Evolutionary conservation across 345 rosid species (phyloP), one percentile per base, ranked within the genome.

Genomic region (Melaleuca quinquenervia): DNA sequence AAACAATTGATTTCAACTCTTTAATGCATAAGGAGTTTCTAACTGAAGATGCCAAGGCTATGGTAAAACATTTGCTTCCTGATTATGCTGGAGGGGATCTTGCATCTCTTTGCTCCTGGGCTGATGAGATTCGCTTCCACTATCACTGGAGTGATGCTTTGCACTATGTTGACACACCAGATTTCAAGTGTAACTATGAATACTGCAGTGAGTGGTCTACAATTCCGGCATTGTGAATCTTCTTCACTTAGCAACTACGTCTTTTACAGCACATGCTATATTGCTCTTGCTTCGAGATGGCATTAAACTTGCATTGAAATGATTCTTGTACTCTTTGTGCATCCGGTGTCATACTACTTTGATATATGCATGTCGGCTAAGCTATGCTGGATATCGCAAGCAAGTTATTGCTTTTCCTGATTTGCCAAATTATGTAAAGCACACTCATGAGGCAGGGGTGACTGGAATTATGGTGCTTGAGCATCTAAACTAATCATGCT

Each of bases 81-180:
- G 94, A 86, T 86, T 97, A 92, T 18, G 95, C 99, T 55, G 91
- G 91, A 76, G 99, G 98, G 51, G 97, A 97, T 87, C 90, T 97
- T 87, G 98, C 99, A 62, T 87, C 95, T 84, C 94, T 97, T 58
- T 97, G 99, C 89, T 91, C 99, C 21, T 97, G 99, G 98, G 60
- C 99, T 26, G 99, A 97, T 91, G 90, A 94, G 84, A 87, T 97
- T 49, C 93, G 95, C 74, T 94, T 87, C 84, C 94, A 88, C 75
- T 94, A 91, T 92, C 90, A 89, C 83, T 96, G 99, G 99, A 94
- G 94, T 89, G 93, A 96, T 83, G 92, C 96, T 85, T 88, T 97
- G 76, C 99, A 97, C 92, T 97, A 94, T 89, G 88, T 94, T 83
- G 98, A 96, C 88, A 97, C 99, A 6, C 99, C 98, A 70, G 98